Evolutionary conservation across 179 eudicot genomes (phyloP).

Genomic region (Patellifolia procumbens): DNA sequence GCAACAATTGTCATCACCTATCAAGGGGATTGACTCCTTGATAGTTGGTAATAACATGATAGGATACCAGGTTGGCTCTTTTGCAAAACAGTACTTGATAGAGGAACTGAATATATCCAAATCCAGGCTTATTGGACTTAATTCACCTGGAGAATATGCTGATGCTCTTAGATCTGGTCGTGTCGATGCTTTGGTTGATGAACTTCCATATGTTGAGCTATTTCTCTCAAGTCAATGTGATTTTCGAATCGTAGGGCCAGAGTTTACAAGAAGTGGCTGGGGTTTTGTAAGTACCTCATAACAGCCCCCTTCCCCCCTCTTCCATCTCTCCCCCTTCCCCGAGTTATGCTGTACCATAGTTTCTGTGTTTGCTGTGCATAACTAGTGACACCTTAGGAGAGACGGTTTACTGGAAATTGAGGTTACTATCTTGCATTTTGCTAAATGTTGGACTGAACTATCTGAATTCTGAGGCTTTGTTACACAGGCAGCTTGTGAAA

Average conservation of each 20-base stretch:
- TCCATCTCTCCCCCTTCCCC: background rate
- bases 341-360: background rate
- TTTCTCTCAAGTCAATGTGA: slow-evolving; percentile 51
- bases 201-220: slow-evolving; percentile 45
- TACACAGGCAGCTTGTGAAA: background rate
- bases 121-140: slow-evolving; percentile 45
- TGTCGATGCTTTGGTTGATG: slow-evolving; percentile 51
- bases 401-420: background rate
- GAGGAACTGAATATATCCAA: slow-evolving; percentile 46
- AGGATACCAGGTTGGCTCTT: slow-evolving; percentile 54
- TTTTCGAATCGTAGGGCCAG: slow-evolving; percentile 45
- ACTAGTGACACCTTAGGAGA: background rate
- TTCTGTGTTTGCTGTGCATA: background rate
- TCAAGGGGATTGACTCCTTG: slow-evolving; percentile 49
- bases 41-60: slow-evolving; percentile 30
- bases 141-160: slow-evolving; percentile 47
- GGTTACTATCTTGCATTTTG: background rate
- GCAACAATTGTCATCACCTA: slow-evolving; percentile 50
- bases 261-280: slow-evolving; percentile 62
- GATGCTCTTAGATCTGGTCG: slow-evolving; percentile 41
- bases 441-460: background rate
- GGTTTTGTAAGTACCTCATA: slow-evolving; percentile 46
- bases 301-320: background rate
- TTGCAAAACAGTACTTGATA: slow-evolving; percentile 40
- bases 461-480: too few species aligned